phyloP scores from a whole-genome alignment of 768 basidiomycete genomes.

The Tylopilus plumbeoviolaceoides region DNA sequence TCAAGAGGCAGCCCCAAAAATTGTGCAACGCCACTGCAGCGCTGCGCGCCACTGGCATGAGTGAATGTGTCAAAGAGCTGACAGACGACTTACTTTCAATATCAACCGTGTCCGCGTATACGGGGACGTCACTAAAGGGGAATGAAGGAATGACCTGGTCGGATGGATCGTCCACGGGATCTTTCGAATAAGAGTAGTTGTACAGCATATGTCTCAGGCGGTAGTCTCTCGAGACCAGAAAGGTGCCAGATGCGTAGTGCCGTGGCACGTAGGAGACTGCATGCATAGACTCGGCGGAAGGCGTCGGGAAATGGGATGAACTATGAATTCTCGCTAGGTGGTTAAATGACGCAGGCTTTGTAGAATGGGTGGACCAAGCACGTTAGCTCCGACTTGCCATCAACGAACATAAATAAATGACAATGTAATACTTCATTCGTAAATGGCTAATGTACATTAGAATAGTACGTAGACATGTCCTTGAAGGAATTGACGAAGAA shows the following conservation, averaged over 20 bases:
- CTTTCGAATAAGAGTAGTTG: conserved; percentile 12
- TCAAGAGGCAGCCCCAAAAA: conserved; percentile 32
- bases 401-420: too few species aligned
- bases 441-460: too few species aligned
- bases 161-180: conserved; percentile 4
- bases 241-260: conserved; percentile 25
- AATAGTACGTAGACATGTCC: too few species aligned
- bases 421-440: too few species aligned
- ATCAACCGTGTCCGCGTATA: conserved; percentile 40
- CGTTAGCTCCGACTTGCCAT: too few species aligned
- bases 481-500: too few species aligned
- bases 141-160: conserved; percentile 32
- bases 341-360: too few species aligned
- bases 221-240: conserved; percentile 25
- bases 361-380: too few species aligned
- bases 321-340: too few species aligned
- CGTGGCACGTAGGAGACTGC: conserved; percentile 15
- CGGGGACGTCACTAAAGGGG: conserved; percentile 25
- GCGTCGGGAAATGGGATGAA: conserved; percentile 6
- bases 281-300: not conserved
- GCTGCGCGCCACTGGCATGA: conserved; percentile 14
- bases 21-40: conserved; percentile 33
- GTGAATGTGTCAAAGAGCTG: not conserved
- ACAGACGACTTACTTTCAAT: conserved; percentile 36
- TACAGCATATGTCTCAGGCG: conserved; percentile 27